Evolutionary conservation across 371 early-diverging fungal genomes (phyloP), one percentile per base, ranked within the genome.

Genomic region (Syncephalastrum sp.): DNA sequence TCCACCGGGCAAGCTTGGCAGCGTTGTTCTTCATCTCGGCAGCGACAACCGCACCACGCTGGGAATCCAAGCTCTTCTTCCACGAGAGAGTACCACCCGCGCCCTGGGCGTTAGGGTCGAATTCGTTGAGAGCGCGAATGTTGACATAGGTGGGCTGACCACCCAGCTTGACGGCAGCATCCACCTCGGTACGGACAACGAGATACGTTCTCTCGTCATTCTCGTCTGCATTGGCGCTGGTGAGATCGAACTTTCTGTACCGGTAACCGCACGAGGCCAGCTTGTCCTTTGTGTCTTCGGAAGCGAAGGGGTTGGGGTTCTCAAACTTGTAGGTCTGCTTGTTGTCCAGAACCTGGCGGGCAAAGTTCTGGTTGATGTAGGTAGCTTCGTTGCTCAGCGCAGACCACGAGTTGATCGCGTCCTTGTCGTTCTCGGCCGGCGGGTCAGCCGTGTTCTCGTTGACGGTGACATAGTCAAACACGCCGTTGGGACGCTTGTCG

Each of bases 1-100:
- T 91, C 97, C 97, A 97, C 61, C 94, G 85, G 27, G 94, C 91
- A 42, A 98, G 83, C 74, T 96, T 96, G 80, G 91, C 89, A 59
- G 91, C 88, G 83, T 98, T 97, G 84, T 96, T 97, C 84, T 91
- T 95, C 88, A 96, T 92, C 72, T 97, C 99, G 42, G 94, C 92
- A 16, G 96, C 96, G 57, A 96, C 90, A 38, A 97, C 93, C 47
- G 97, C 97, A 69, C 96, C 99, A 59, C 97, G 91, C 73, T 95
- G 94, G 41, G 92, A 78, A 79, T 96, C 99, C 51, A 97, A 83
- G 77, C 93, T 94, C 74, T 90, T 84, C 62, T 94, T 87, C 99
- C 99, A 98, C 69, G 94, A 92, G 29, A 96, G 84, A 14, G 93
- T 91, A 48, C 91, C 92, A 47, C 93, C 95, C 38, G 89, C 79